Conservation (phyloP, 768 basidiomycete species). For the Xerocomus spinulosus region DNA sequence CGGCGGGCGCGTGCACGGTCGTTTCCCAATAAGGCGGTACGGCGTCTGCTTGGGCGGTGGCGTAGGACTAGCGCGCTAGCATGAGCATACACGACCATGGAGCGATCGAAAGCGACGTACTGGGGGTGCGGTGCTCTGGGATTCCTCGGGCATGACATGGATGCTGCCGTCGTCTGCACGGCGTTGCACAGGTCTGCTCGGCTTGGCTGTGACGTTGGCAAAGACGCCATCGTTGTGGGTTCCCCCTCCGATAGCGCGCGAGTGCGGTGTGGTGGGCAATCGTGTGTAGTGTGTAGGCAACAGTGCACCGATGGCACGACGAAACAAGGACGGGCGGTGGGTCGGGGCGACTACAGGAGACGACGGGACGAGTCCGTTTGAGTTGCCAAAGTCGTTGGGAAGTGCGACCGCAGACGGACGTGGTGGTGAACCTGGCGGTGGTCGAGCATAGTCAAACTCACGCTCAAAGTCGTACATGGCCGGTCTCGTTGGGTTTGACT, state of each 20-base stretch:
- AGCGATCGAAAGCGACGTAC: too few species aligned
- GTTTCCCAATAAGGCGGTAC: constrained; percentile 98
- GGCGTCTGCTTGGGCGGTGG: constrained; percentile 81
- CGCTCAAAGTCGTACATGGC: constrained; percentile 76
- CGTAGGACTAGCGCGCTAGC: constrained; percentile 63
- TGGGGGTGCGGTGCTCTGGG: constrained; percentile 79
- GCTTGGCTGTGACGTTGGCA: constrained; percentile 90
- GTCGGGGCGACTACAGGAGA: constrained; percentile 35
- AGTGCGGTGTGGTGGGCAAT: constrained; percentile 40
- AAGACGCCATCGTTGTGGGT: constrained; percentile 92
- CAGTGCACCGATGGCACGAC: constrained; percentile 52
- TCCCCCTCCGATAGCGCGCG: constrained; percentile 53
- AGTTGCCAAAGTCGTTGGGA: constrained; percentile 68
- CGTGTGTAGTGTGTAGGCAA: constrained; percentile 63
- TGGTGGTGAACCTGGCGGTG: constrained; percentile 80
- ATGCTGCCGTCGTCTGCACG: constrained; percentile 50
- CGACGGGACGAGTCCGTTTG: constrained; percentile 60
- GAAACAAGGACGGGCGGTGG: constrained; percentile 49
- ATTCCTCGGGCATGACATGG: constrained; percentile 71
- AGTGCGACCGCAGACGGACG: constrained; percentile 50
- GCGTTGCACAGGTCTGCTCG: constrained; percentile 44
- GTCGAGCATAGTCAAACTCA: constrained; percentile 60
- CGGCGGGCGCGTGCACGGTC: constrained; percentile 76
- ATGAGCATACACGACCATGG: constrained; percentile 1
- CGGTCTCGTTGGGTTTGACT: constrained; percentile 8